Conservation (phyloP, 768 basidiomycete species). For the Melanogaster broomeanus region DNA sequence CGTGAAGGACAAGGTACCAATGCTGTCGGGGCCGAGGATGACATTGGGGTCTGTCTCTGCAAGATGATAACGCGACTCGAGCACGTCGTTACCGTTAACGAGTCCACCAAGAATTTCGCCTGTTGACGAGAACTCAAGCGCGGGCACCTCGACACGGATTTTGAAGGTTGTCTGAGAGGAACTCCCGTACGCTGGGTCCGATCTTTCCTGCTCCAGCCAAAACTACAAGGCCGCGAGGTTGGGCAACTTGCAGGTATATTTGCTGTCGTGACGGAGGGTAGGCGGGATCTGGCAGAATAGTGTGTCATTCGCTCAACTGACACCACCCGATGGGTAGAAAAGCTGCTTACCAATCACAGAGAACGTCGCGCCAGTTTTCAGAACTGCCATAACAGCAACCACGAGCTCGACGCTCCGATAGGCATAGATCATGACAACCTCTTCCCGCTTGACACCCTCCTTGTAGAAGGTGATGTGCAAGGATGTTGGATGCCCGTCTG, state of each 20-base stretch:
- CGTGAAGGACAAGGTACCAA: conserved; percentile 95
- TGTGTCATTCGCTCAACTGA: neutral
- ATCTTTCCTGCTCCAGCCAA: conserved; percentile 89
- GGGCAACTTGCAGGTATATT: conserved; percentile 90
- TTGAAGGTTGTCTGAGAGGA: conserved; percentile 74
- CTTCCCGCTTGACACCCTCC: conserved; percentile 87
- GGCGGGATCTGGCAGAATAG: conserved; percentile 72
- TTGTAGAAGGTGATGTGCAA: conserved; percentile 87
- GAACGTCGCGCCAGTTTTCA: conserved; percentile 96
- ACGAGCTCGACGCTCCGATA: conserved; percentile 95
- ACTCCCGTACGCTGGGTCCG: conserved; percentile 78
- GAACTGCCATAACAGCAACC: conserved; percentile 93
- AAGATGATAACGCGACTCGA: conserved; percentile 53
- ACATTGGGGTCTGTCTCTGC: conserved; percentile 78
- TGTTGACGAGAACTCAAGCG: conserved; percentile 69
- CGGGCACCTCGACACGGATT: conserved; percentile 90
- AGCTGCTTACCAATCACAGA: conserved; percentile 84
- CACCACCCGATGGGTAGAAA: neutral
- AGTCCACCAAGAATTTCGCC: conserved; percentile 71
- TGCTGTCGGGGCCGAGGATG: conserved; percentile 88
- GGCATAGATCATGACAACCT: conserved; percentile 98
- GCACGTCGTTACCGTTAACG: conserved; percentile 53
- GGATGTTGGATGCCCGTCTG: conserved; percentile 80
- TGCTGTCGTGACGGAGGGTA: conserved; percentile 93
- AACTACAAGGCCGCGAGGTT: conserved; percentile 87